These are phyloP conservation scores for Aspergillus niger DNA, from an alignment of 2,329 filamentous ascomycete genomes.

Conservation along the genomic window DNA sequence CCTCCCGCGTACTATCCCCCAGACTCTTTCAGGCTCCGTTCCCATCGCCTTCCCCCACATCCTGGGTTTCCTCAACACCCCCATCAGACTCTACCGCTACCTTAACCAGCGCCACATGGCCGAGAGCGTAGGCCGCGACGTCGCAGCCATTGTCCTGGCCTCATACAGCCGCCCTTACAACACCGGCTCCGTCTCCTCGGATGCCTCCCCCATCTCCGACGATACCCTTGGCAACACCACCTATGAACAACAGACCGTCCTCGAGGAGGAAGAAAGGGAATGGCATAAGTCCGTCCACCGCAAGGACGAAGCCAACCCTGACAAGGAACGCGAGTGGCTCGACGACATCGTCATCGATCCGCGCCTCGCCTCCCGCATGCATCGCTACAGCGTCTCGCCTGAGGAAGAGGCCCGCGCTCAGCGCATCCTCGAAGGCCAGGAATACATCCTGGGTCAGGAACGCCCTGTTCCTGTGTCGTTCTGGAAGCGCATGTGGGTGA, in stretches of 20 bases:
- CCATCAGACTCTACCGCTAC: constrained; percentile 82
- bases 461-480: constrained; percentile 37
- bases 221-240: constrained; percentile 28
- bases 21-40: constrained; percentile 70
- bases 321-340: constrained; percentile 73
- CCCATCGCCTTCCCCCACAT: constrained; percentile 82
- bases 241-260: constrained; percentile 65
- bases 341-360: constrained; percentile 74
- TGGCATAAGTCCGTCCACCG: constrained; percentile 82
- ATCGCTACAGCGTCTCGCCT: constrained; percentile 68
- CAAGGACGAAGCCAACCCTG: constrained; percentile 49
- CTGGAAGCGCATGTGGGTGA: constrained; percentile 44
- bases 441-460: constrained; percentile 68
- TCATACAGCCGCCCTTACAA: constrained; percentile 44
- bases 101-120: constrained; percentile 80
- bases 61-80: constrained; percentile 88
- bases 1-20: constrained; percentile 67
- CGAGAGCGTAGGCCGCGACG: constrained; percentile 82
- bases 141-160: constrained; percentile 77
- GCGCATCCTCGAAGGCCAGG: constrained; percentile 63
- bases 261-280: constrained; percentile 72
- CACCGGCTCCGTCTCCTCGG: constrained; percentile 28
- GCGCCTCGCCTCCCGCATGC: constrained; percentile 77
- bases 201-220: constrained; percentile 19
- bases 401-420: constrained; percentile 71